A percentile compares a stretch with the other conserved stretches of the same genome.
Evolutionary conservation across 371 early-diverging fungal species (phyloP).

Genomic region (Rhizopus sp.): DNA sequence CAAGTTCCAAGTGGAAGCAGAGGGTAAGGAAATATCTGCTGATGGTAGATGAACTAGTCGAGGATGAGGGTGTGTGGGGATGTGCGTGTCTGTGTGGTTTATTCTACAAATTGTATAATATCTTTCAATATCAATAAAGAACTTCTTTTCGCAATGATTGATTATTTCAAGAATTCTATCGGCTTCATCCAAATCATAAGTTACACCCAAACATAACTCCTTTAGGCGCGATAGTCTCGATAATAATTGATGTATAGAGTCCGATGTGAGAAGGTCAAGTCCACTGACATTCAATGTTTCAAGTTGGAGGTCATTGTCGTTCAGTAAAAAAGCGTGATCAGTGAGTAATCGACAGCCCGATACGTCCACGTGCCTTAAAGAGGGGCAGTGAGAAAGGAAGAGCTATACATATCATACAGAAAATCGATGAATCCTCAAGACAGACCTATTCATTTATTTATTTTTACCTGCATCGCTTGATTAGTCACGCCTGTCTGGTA

Average conservation of each 20-base stretch:
- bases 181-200: conserved; percentile 27
- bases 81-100: not conserved
- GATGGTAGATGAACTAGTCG: not conserved
- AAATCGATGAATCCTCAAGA: not conserved
- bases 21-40: conserved; percentile 15
- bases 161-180: conserved; percentile 20
- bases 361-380: conserved; percentile 27
- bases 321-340: conserved; percentile 29
- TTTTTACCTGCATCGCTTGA: conserved; percentile 33
- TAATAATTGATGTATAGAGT: conserved; percentile 18
- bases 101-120: conserved; percentile 26
- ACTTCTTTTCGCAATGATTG: conserved; percentile 9
- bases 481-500: conserved; percentile 44
- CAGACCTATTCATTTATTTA: conserved; percentile 1
- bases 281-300: conserved; percentile 32
- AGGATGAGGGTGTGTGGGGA: not conserved
- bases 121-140: conserved; percentile 27
- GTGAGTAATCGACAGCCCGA: conserved; percentile 31
- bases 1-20: conserved; percentile 19
- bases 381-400: conserved; percentile 23
- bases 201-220: conserved; percentile 23
- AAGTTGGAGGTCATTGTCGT: conserved; percentile 10
- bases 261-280: conserved; percentile 17
- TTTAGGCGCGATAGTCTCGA: conserved; percentile 10
- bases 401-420: conserved; percentile 8